These are phyloP conservation scores for Cardamine chenopodiifolia DNA, from an alignment of 345 rosid genomes.

Conservation along the genomic window DNA sequence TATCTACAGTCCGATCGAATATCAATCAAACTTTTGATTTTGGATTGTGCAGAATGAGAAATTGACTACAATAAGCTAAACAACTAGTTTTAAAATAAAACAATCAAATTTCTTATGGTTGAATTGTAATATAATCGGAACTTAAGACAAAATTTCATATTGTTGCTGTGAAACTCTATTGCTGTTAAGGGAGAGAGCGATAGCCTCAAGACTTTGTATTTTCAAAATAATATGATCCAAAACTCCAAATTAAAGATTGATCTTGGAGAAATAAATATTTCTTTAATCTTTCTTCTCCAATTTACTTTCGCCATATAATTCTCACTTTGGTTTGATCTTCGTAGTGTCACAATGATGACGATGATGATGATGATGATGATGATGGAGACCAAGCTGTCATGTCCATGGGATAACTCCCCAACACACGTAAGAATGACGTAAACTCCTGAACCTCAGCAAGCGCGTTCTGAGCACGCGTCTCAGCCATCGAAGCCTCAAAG, in stretches of 20 bases:
- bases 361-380: background rate
- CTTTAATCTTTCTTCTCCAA: background rate
- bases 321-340: background rate
- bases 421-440: slow-evolving; percentile 89
- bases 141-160: no score
- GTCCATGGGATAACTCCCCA: slow-evolving; percentile 98
- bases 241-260: background rate
- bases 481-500: slow-evolving; percentile 98
- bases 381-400: slow-evolving; percentile 93
- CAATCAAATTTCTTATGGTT: background rate
- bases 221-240: background rate
- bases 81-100: background rate
- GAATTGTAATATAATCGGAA: no score
- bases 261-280: background rate
- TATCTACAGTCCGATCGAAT: background rate
- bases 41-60: background rate
- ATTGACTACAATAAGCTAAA: no score
- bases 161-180: no score
- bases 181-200: no score
- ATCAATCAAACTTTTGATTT: background rate
- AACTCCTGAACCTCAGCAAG: slow-evolving; percentile 96
- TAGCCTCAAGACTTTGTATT: background rate
- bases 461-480: slow-evolving; percentile 89
- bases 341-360: background rate
- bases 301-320: background rate